Base-by-base conservation (phyloP, 768 basidiomycete genomes). In the Termitomyces sp. region DNA sequence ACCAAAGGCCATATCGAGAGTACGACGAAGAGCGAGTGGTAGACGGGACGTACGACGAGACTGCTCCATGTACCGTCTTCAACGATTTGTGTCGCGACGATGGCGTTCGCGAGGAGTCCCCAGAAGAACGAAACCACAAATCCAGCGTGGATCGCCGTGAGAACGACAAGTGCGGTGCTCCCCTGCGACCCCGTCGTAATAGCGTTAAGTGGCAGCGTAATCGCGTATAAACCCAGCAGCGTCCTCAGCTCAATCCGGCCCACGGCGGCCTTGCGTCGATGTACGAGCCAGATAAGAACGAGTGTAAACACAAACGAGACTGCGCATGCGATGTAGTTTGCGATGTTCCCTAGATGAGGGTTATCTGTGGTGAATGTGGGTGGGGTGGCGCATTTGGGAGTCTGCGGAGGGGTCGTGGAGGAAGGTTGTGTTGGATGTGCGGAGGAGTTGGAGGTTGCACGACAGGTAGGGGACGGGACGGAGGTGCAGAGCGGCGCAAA, bases 121-220 rank as follows among this genome's bases (percentile, higher is more conserved):
- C 92, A 94, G 66, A 94, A 95, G 4, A 93, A 71, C 3, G 86
- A 80, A 3, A 83, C 85, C 41, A 94, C 82, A 15, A 86, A 57
- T 3, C 86, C 94, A 2, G 89, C 84, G 59, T 97, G 94, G 9
- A 96, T 74, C 0, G 92, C 88, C 0, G 80, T 83, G 55, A 96
- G 61, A 25, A 82, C 81, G 18, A 86, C 82, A 20, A 96, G 77
- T 1, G 83, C 72, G 0, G 80, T 84, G 20, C 83, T 76, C 42
- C 92, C 92, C 73, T 97, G 94, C 0, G 90, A 79, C 47, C 90
- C 91, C 18, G 85, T 92, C 6, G 88, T 88, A 53, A 97, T 58
- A 52, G 95, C 81, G 70, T 94, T 91, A 51, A 96, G 75, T 9
- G 84, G 82, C 23, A 94, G 77, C 3, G 88, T 88, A 53, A 90